A percentile compares a stretch with the other conserved stretches of the same genome.
phyloP scores from a whole-genome alignment of 208 protist genomes.

The Trypanosoma grayi region DNA sequence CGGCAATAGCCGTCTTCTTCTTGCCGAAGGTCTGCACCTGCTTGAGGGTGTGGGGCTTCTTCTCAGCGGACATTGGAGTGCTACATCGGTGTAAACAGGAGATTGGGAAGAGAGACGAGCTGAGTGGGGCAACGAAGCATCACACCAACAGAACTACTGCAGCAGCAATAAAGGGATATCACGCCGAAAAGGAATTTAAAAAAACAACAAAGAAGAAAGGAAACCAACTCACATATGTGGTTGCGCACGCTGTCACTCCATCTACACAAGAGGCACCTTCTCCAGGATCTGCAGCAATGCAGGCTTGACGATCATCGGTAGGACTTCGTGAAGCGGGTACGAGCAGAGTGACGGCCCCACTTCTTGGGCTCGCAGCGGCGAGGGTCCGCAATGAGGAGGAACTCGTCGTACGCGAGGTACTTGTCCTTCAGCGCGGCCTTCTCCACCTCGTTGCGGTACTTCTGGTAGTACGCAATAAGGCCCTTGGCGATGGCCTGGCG shows the following conservation, averaged over 20 bases:
- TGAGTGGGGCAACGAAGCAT: not conserved
- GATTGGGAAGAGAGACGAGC: constrained; percentile 19
- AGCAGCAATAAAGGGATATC: not conserved
- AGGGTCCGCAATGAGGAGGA: constrained; percentile 99
- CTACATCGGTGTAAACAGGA: constrained; percentile 17
- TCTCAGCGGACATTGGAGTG: constrained; percentile 61
- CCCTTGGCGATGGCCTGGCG: constrained; percentile 99
- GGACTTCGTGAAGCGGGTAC: constrained; percentile 97
- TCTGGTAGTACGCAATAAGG: constrained; percentile 99
- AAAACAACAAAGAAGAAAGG: constrained; percentile 11
- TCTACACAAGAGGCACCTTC: not conserved
- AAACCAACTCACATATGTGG: constrained; percentile 20
- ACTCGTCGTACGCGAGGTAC: constrained; percentile 97
- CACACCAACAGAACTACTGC: not conserved
- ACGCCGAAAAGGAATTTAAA: not conserved
- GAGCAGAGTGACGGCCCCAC: constrained; percentile 99
- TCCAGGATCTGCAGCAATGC: not conserved
- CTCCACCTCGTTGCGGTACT: constrained; percentile 95
- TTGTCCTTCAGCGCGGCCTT: constrained; percentile 99
- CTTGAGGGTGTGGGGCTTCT: constrained; percentile 74
- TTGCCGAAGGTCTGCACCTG: constrained; percentile 94
- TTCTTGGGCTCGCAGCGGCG: constrained; percentile 99
- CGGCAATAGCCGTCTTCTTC: constrained; percentile 99
- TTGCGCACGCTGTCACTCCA: not conserved
- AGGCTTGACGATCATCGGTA: constrained; percentile 19